Conservation (phyloP, 1,139 yeast genomes). For the Candida tunisiensis region DNA sequence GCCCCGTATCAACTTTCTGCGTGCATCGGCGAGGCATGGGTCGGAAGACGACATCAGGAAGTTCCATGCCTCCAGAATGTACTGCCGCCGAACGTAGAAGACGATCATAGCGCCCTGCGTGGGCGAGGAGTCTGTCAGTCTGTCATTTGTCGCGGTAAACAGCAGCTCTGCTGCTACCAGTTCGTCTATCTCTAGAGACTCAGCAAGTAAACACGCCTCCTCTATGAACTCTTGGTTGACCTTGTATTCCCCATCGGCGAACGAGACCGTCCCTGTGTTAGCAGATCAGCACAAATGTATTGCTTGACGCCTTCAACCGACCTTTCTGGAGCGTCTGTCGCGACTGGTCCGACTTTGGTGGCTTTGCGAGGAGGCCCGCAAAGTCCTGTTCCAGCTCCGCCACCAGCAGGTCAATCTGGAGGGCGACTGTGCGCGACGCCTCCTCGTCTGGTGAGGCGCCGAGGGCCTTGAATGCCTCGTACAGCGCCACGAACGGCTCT, state of each 20-base stretch:
- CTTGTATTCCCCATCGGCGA: conserved; percentile 32
- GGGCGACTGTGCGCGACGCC: conserved; percentile 6
- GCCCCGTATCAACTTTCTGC: background rate
- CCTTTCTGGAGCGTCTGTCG: conserved; percentile 38
- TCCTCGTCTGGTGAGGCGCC: conserved; percentile 6
- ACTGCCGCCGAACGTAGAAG: conserved; percentile 52
- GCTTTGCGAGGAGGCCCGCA: conserved; percentile 27
- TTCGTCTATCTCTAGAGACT: conserved; percentile 56
- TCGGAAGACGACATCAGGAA: conserved; percentile 23
- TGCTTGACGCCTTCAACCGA: conserved; percentile 3
- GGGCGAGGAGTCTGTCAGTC: conserved; percentile 38
- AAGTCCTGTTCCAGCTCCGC: conserved; percentile 27
- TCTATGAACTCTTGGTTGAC: conserved; percentile 36
- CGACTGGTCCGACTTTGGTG: conserved; percentile 36
- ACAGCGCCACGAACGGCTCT: conserved; percentile 15
- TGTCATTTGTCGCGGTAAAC: conserved; percentile 26
- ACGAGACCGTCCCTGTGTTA: conserved; percentile 22
- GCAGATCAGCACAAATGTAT: background rate
- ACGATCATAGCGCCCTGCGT: conserved; percentile 57
- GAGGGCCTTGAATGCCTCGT: conserved; percentile 11
- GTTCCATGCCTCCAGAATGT: conserved; percentile 52
- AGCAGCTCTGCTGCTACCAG: conserved; percentile 44
- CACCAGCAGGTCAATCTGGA: conserved; percentile 8
- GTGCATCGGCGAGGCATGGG: background rate
- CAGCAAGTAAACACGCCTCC: conserved; percentile 34